Percentiles rank a stretch among this genome's conserved stretches.
These are phyloP conservation scores for Diutina scorzettiae DNA, from an alignment of 1,139 yeast species.

Conservation along the genomic window DNA sequence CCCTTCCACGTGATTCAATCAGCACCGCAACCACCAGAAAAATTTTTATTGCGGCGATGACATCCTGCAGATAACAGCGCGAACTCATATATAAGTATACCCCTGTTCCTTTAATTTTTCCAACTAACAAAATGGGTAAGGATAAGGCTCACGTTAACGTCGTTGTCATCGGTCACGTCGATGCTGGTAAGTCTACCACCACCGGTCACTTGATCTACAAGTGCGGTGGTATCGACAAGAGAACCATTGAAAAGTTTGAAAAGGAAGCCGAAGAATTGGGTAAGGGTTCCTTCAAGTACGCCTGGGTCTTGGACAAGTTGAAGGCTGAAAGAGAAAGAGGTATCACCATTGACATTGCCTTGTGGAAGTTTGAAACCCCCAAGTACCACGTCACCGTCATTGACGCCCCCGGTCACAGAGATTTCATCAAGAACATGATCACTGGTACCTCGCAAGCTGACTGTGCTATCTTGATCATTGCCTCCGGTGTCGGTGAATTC, in stretches of 20 bases:
- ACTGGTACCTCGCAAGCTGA: constrained; percentile 92
- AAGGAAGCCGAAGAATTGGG: constrained; percentile 98
- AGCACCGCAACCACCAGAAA: constrained; percentile 4
- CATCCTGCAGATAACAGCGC: constrained; percentile 1
- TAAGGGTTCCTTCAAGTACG: constrained; percentile 98
- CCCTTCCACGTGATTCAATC: not conserved
- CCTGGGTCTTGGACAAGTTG: constrained; percentile 92
- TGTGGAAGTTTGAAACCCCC: constrained; percentile 95
- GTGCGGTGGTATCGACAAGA: constrained; percentile 88
- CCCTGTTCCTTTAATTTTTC: constrained; percentile 1
- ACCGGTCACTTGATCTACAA: constrained; percentile 98
- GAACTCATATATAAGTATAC: constrained; percentile 5
- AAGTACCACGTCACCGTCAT: constrained; percentile 86
- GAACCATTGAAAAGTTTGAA: constrained; percentile 98
- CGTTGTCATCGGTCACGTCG: constrained; percentile 99
- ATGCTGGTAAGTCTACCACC: constrained; percentile 91
- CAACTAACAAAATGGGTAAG: constrained; percentile 46
- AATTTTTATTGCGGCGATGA: constrained; percentile 1
- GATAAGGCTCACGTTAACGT: constrained; percentile 97
- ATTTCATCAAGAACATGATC: constrained; percentile 92
- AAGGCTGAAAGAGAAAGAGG: constrained; percentile 98
- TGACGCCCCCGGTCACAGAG: constrained; percentile 96
- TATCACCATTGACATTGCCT: constrained; percentile 90
- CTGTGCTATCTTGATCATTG: constrained; percentile 82
- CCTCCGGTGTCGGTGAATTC: constrained; percentile 90